Evolutionary conservation across 2,329 filamentous ascomycete genomes (phyloP).

Genomic region (Fusarium sp.): DNA sequence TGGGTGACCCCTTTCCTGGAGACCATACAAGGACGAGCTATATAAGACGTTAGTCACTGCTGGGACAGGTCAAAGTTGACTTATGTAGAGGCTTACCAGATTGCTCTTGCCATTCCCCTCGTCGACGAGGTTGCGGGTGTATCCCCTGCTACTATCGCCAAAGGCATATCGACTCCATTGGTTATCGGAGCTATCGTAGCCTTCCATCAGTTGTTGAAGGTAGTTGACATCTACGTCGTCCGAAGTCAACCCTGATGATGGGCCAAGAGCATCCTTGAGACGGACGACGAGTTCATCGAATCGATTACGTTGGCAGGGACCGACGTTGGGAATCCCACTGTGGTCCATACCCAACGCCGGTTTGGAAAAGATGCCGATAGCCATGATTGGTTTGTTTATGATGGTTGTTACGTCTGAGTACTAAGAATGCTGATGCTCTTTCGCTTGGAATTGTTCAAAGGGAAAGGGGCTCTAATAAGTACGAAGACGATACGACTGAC

Average conservation of each 20-base stretch:
- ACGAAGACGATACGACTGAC: constrained; percentile 43
- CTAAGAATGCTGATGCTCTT: constrained; percentile 29
- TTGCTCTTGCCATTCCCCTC: constrained; percentile 86
- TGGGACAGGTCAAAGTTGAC: constrained; percentile 15
- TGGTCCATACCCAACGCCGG: constrained; percentile 31
- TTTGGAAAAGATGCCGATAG: constrained; percentile 49
- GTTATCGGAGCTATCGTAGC: constrained; percentile 73
- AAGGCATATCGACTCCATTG: constrained; percentile 84
- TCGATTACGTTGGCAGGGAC: constrained; percentile 50
- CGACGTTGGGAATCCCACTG: constrained; percentile 38
- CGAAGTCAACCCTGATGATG: constrained; percentile 83
- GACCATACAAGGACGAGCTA: constrained; percentile 91
- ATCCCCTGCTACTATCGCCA: constrained; percentile 74
- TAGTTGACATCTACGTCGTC: constrained; percentile 81
- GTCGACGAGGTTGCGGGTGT: constrained; percentile 90
- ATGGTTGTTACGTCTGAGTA: constrained; percentile 22
- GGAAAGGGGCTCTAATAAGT: constrained; percentile 18
- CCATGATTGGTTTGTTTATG: constrained; percentile 48
- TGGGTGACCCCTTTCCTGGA: constrained; percentile 82
- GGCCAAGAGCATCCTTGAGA: constrained; percentile 80
- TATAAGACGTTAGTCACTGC: constrained; percentile 32
- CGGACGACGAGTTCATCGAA: constrained; percentile 79
- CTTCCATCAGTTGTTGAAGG: constrained; percentile 77
- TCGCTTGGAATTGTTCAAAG: constrained; percentile 7
- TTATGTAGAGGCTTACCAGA: constrained; percentile 60